Conservation (phyloP, 495 filamentous ascomycete genomes). For the Penicillium tannophilum region DNA sequence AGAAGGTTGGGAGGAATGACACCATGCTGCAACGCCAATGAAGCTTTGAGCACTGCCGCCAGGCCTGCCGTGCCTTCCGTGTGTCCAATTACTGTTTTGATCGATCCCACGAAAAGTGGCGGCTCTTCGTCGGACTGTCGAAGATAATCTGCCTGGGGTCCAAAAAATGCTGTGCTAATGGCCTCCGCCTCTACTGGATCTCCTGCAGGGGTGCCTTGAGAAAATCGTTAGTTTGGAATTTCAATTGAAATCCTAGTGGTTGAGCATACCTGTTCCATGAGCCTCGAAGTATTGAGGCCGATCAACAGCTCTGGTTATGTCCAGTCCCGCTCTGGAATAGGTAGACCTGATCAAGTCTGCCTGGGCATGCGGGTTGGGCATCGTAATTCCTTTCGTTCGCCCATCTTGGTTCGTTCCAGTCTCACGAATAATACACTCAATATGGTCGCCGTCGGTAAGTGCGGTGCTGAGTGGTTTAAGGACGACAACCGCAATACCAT, state of each 20-base stretch:
- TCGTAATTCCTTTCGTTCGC: slow-evolving; percentile 40
- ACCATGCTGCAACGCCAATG: slow-evolving; percentile 48
- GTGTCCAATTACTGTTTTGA: slow-evolving; percentile 63
- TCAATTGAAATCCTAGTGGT: not conserved
- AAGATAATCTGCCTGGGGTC: slow-evolving; percentile 34
- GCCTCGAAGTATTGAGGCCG: slow-evolving; percentile 46
- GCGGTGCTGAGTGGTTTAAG: slow-evolving; percentile 43
- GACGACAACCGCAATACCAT: slow-evolving; percentile 45
- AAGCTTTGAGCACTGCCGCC: slow-evolving; percentile 45
- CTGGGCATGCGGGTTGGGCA: slow-evolving; percentile 41
- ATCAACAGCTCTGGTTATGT: slow-evolving; percentile 27
- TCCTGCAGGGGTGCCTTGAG: slow-evolving; percentile 38
- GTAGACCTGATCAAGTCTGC: slow-evolving; percentile 37
- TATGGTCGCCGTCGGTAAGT: slow-evolving; percentile 40
- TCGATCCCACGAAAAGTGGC: slow-evolving; percentile 50
- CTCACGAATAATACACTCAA: slow-evolving; percentile 43
- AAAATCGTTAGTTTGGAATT: slow-evolving; percentile 1
- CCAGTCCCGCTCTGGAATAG: slow-evolving; percentile 41
- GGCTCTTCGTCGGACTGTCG: slow-evolving; percentile 30
- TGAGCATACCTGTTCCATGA: slow-evolving; percentile 35
- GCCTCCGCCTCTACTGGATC: slow-evolving; percentile 46
- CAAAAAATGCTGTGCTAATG: slow-evolving; percentile 34
- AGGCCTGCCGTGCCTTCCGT: slow-evolving; percentile 60
- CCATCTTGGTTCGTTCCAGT: slow-evolving; percentile 48
- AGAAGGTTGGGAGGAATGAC: slow-evolving; percentile 60